Base-by-base conservation (phyloP, 805 yeast genomes). In the Candida xyloterini region DNA sequence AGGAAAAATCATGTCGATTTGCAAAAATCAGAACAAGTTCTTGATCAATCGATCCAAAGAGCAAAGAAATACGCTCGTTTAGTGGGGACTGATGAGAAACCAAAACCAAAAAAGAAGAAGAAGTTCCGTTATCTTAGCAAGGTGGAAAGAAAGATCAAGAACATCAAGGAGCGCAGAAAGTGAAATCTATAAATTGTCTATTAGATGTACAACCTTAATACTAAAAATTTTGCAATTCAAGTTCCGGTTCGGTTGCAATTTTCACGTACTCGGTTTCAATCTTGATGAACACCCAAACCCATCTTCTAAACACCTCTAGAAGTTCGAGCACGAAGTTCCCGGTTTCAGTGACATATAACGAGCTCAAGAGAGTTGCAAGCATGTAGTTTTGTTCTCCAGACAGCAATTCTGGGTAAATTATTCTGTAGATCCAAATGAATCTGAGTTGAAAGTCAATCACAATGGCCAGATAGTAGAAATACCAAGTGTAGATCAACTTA, bases 81-180 rank as follows among this genome's bases (percentile, higher is more conserved):
- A 48, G 63, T 82, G 48, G 79, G 85, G 13, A 74, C 71, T 49
- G 61, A 70, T 29, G 74, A 77, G 50, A 63, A 40, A 48, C 55
- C 38, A 57, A 54, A 24, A 61, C 20, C 20, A 5, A 62, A 48
- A 53, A 76, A 71, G 64, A 83, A 82, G 74, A 82, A 79, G 73
- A 90, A 90, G 73, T 89, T 89, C 57, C 78, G 96, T 65, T 91
- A 90, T 53, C 71, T 90, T 60, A 77, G 93, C 35, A 87, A 88
- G 61, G 65, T 71, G 20, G 96, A 89, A 64, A 76, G 98, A 63
- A 79, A 67, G 52, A 63, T 61, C 15, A 77, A 78, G 43, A 74
- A 50, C 22, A 30, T 51, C 22, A 76, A 66, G 62, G 74, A 65
- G 64, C 23, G 46, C 62, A 13, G 27, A 25, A 38, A 38, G 28